Percentiles rank a stretch among this genome's conserved stretches.
Evolutionary conservation across 495 filamentous ascomycete genomes (phyloP).

Genomic region (Extremus antarcticus): DNA sequence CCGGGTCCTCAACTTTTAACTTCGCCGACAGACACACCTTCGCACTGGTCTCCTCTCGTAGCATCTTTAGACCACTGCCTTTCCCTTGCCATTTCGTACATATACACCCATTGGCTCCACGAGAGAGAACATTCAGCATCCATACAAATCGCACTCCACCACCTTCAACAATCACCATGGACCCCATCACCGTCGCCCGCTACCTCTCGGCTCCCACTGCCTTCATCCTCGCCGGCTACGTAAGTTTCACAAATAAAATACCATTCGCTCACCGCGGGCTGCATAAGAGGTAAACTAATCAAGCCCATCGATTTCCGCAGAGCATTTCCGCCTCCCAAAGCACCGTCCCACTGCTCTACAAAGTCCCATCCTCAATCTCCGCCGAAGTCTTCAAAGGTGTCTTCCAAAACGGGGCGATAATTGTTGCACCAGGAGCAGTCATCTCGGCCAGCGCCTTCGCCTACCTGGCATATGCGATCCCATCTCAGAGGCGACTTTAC

Average conservation of each 20-base stretch:
- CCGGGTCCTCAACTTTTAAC: too few species aligned
- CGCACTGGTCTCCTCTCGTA: too few species aligned
- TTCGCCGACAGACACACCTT: too few species aligned
- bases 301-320: too few species aligned
- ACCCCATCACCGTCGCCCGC: not conserved
- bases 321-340: slow-evolving; percentile 8
- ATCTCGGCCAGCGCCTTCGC: not conserved
- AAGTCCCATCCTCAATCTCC: not conserved
- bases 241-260: too few species aligned
- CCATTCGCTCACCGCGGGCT: too few species aligned
- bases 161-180: not conserved
- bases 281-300: too few species aligned
- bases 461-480: slow-evolving; percentile 14
- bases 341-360: slow-evolving; percentile 12
- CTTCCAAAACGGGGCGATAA: not conserved
- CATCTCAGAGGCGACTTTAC: slow-evolving; percentile 1
- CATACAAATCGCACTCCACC: too few species aligned
- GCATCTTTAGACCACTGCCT: too few species aligned
- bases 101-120: too few species aligned
- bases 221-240: slow-evolving; percentile 14
- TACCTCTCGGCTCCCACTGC: slow-evolving; percentile 11
- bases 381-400: slow-evolving; percentile 7
- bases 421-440: slow-evolving; percentile 7
- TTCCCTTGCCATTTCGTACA: too few species aligned
- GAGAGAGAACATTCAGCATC: too few species aligned